Evolutionary conservation across 257 asterid genomes (phyloP).

Genomic region (Solanum lignicaule): DNA sequence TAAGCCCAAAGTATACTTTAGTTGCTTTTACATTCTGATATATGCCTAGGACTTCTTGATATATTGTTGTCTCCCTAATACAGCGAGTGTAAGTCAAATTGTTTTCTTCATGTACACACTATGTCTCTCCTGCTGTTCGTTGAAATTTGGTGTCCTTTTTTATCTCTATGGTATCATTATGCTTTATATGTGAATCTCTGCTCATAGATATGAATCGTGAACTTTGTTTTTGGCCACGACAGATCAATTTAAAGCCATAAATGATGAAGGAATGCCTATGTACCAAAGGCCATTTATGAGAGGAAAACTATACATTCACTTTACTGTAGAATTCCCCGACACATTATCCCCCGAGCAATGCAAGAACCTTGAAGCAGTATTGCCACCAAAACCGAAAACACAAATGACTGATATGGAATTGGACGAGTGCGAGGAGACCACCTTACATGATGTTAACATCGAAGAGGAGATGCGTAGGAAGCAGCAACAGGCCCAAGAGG

Average conservation of each 20-base stretch:
- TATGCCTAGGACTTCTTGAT: neutral
- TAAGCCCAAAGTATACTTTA: neutral
- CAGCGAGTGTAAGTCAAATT: neutral
- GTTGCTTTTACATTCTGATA: neutral
- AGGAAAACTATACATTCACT: constrained; percentile 22
- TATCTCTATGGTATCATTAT: neutral
- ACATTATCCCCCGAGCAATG: constrained; percentile 8
- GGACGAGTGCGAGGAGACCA: constrained; percentile 19
- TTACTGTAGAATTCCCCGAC: constrained; percentile 19
- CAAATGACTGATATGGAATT: constrained; percentile 12
- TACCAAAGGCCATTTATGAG: constrained; percentile 22
- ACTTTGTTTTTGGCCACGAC: neutral
- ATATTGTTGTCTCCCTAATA: neutral
- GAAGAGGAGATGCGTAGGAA: constrained; percentile 17
- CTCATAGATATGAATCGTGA: neutral
- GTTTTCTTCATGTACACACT: neutral
- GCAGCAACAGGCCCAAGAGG: constrained; percentile 12
- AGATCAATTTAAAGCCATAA: constrained; percentile 20
- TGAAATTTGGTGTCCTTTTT: neutral
- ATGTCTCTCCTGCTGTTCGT: neutral
- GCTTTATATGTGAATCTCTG: neutral
- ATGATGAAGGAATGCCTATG: constrained; percentile 26
- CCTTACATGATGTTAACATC: constrained; percentile 11
- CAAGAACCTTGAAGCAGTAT: constrained; percentile 6
- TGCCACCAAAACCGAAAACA: constrained; percentile 8